These are phyloP conservation scores for Stachybotrys echinatus DNA, from an alignment of 2,329 filamentous ascomycete species.

Conservation along the genomic window DNA sequence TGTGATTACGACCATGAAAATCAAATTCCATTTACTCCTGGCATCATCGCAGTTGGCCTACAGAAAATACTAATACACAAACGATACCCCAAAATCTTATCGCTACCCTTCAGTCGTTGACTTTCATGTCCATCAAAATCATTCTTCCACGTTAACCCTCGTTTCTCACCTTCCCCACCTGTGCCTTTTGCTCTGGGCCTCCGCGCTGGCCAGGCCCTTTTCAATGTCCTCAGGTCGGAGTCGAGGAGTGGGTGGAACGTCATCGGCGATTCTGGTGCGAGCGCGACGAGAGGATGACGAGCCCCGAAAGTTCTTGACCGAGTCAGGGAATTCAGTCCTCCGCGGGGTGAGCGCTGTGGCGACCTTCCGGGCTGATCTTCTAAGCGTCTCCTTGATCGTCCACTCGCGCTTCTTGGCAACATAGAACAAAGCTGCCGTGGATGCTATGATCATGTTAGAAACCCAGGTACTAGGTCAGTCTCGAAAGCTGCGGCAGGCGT, in stretches of 20 bases:
- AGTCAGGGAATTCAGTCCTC: constrained; percentile 54
- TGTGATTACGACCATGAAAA: constrained; percentile 34
- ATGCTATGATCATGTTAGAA: constrained; percentile 38
- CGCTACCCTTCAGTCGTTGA: neutral
- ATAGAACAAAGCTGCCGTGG: constrained; percentile 65
- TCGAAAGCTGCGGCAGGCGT: too few species aligned
- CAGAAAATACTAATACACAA: neutral
- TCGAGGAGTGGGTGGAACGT: constrained; percentile 55
- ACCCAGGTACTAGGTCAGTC: neutral
- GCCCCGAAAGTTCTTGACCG: constrained; percentile 40
- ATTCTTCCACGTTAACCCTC: neutral
- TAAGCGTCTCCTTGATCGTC: constrained; percentile 68
- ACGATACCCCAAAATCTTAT: neutral
- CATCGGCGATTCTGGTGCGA: constrained; percentile 41
- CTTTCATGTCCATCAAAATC: neutral
- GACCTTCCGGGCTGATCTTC: constrained; percentile 60
- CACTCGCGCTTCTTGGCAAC: constrained; percentile 81
- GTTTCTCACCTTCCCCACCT: constrained; percentile 15
- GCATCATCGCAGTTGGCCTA: neutral
- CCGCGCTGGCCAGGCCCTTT: constrained; percentile 42
- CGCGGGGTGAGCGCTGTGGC: constrained; percentile 58
- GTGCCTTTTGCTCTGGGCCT: constrained; percentile 27
- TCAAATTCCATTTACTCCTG: neutral
- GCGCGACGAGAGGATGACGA: constrained; percentile 21
- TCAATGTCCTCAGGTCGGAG: constrained; percentile 52